Percentiles rank a stretch among this genome's conserved stretches.
phyloP scores from a whole-genome alignment of 2,329 filamentous ascomycete species.

The Knufia petricola region DNA sequence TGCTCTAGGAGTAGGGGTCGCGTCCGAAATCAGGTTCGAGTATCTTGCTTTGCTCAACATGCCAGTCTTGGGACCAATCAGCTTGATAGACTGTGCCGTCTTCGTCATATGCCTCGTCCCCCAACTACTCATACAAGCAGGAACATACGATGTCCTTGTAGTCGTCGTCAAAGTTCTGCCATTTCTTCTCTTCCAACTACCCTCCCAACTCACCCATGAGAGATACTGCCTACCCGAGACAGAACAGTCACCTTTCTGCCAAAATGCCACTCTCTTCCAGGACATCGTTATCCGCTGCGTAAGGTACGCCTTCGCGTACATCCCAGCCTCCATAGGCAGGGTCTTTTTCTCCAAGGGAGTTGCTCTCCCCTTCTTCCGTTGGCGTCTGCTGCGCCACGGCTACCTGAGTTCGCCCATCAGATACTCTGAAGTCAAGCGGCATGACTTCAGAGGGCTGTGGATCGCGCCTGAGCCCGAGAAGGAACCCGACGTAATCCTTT shows the following conservation, averaged over 20 bases:
- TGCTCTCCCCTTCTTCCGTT: conserved; percentile 62
- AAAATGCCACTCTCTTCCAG: conserved; percentile 61
- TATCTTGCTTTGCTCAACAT: background rate
- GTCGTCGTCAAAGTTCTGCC: conserved; percentile 53
- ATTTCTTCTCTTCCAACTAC: conserved; percentile 53
- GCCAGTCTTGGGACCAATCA: conserved; percentile 68
- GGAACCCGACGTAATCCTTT: conserved; percentile 65
- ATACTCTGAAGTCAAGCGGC: conserved; percentile 51
- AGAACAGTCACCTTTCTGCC: conserved; percentile 53
- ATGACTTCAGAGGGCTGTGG: conserved; percentile 57
- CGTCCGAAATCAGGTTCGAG: background rate
- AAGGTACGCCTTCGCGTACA: conserved; percentile 63
- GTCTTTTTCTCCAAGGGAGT: conserved; percentile 71
- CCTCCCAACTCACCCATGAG: conserved; percentile 49
- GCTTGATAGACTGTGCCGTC: conserved; percentile 63
- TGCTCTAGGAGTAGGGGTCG: too few relatives aligned
- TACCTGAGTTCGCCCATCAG: conserved; percentile 51
- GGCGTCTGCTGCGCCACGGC: conserved; percentile 66
- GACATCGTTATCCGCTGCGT: conserved; percentile 69
- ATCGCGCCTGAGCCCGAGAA: conserved; percentile 49
- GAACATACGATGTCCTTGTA: conserved; percentile 48
- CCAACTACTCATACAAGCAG: conserved; percentile 60
- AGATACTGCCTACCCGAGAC: conserved; percentile 41
- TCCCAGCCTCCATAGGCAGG: conserved; percentile 58
- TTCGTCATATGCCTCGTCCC: conserved; percentile 63